These are phyloP conservation scores for Colletotrichum sp. DNA, from an alignment of 2,329 filamentous ascomycete genomes.

Conservation along the genomic window DNA sequence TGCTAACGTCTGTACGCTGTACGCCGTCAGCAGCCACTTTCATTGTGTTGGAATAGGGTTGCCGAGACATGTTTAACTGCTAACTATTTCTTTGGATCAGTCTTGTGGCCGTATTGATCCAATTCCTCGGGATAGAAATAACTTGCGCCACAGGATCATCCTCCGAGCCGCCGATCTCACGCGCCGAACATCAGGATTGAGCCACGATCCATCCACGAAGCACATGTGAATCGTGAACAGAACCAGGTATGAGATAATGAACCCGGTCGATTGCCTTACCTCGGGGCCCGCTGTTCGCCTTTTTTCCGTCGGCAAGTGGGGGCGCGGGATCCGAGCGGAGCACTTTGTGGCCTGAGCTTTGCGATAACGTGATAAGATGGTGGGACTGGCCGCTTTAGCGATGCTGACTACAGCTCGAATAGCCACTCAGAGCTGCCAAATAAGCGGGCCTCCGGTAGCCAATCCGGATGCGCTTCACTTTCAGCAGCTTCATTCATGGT, in stretches of 20 bases:
- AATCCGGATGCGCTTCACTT: neutral
- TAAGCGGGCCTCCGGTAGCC: neutral
- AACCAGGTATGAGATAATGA: neutral
- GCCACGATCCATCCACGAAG: neutral
- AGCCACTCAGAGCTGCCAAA: accelerated
- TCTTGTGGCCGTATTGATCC: neutral
- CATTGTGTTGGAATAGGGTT: neutral
- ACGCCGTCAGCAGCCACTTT: neutral
- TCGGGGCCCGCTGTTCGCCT: neutral
- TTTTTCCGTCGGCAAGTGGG: constrained; percentile 6
- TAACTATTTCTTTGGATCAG: neutral
- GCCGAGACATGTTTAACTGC: neutral
- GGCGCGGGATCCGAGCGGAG: neutral
- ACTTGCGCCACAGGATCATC: neutral
- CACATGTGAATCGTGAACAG: neutral
- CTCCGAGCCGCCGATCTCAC: neutral
- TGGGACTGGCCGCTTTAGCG: neutral
- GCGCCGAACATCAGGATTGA: neutral
- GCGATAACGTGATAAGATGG: neutral
- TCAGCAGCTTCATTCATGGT: neutral
- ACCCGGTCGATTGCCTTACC: neutral
- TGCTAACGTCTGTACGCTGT: neutral
- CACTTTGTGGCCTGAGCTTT: neutral
- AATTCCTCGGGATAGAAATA: neutral
- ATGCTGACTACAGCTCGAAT: neutral